Conservation (phyloP, 2,329 filamentous ascomycete genomes). For the Botrytis fragariae region DNA sequence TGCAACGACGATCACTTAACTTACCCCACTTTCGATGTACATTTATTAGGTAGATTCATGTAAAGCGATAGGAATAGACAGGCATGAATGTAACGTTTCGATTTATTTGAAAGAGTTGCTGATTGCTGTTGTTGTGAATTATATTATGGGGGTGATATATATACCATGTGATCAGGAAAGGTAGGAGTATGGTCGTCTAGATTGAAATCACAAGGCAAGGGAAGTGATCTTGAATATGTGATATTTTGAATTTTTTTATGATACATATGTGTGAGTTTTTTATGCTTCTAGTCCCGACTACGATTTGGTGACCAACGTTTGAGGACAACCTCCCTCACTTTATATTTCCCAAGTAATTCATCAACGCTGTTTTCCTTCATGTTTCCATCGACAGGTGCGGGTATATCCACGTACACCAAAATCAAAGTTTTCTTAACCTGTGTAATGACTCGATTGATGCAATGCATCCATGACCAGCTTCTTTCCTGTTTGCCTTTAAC, state of each 20-base stretch:
- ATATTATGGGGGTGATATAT: neutral
- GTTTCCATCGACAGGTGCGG: conserved; percentile 57
- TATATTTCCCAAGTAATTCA: conserved; percentile 64
- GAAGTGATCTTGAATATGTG: neutral
- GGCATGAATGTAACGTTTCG: conserved; percentile 17
- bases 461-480: conserved; percentile 82
- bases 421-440: conserved; percentile 90
- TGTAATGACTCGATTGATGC: conserved; percentile 82
- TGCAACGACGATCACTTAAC: neutral
- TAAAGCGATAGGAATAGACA: neutral
- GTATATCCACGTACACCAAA: conserved; percentile 87
- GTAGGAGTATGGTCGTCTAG: neutral
- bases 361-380: conserved; percentile 56
- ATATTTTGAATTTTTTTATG: neutral
- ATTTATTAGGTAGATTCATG: neutral
- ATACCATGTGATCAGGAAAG: neutral
- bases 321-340: conserved; percentile 75
- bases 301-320: conserved; percentile 83
- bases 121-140: neutral
- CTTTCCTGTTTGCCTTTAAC: conserved; percentile 50
- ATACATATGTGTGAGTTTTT: neutral
- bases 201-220: neutral
- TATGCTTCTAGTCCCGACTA: conserved; percentile 5
- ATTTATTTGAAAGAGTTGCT: neutral
- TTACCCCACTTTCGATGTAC: conserved; percentile 12